Evolutionary conservation across 768 basidiomycete genomes (phyloP).

Genomic region (Boletus sensibilis): DNA sequence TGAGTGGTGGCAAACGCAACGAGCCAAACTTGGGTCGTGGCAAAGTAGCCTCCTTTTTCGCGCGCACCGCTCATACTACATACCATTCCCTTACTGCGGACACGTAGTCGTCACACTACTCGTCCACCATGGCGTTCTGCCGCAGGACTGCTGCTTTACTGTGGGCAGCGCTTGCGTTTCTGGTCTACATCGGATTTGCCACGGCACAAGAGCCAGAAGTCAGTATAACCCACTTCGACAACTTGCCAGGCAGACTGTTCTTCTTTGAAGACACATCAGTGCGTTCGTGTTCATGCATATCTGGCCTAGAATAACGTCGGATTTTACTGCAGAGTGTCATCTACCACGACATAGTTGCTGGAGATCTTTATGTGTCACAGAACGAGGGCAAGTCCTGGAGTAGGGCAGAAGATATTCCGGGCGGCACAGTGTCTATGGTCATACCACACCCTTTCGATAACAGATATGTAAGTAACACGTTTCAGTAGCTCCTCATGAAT

Average conservation of each 20-base stretch:
- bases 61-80: background rate
- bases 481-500: background rate
- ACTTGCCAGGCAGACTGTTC: conserved; percentile 73
- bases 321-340: conserved; percentile 52
- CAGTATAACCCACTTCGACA: conserved; percentile 55
- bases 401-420: conserved; percentile 47
- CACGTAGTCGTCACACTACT: conserved; percentile 13
- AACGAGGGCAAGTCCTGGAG: conserved; percentile 84
- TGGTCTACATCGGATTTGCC: conserved; percentile 21
- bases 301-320: background rate
- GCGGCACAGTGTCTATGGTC: conserved; percentile 64
- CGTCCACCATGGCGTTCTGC: conserved; percentile 30
- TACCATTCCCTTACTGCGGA: conserved; percentile 4
- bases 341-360: conserved; percentile 72
- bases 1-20: background rate
- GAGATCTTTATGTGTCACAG: conserved; percentile 72
- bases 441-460: conserved; percentile 87
- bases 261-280: conserved; percentile 95
- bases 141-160: conserved; percentile 28
- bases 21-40: conserved; percentile 9
- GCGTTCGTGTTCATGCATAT: conserved; percentile 31
- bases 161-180: conserved; percentile 25
- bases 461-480: conserved; percentile 51
- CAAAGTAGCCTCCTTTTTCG: conserved; percentile 11
- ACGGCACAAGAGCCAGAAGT: conserved; percentile 49